phyloP scores from a whole-genome alignment of 805 yeast species.

The Priceomyces haplophilus region DNA sequence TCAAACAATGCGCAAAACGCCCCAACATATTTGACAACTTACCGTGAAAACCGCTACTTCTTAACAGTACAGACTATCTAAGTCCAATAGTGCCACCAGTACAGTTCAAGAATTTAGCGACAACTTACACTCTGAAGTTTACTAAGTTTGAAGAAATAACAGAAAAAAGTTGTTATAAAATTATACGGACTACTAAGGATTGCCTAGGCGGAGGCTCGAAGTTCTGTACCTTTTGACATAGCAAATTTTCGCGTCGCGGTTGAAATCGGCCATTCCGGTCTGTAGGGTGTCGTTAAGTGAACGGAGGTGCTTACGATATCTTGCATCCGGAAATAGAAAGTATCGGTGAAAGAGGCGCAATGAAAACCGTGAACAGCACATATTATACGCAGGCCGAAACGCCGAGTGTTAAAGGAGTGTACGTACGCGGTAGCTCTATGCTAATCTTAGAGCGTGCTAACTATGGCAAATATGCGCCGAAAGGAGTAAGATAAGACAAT shows the following conservation, averaged over 20 bases:
- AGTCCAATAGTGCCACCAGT: slow-evolving; percentile 1
- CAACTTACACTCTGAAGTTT: slow-evolving; percentile 7
- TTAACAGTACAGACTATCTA: slow-evolving; percentile 3
- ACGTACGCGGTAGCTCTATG: no score
- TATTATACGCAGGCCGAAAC: no score
- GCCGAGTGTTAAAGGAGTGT: no score
- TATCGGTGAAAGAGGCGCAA: slow-evolving; percentile 1
- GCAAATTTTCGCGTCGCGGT: slow-evolving; percentile 6
- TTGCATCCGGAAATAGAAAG: slow-evolving; percentile 2
- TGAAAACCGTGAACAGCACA: background rate
- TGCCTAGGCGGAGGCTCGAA: slow-evolving; percentile 2
- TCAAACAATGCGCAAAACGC: background rate
- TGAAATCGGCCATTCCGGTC: slow-evolving; percentile 4
- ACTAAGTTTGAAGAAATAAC: background rate
- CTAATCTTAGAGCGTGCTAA: no score
- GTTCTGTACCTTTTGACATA: slow-evolving; percentile 6
- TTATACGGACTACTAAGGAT: slow-evolving; percentile 1
- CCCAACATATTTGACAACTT: background rate
- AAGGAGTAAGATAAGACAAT: no score
- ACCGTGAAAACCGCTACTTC: slow-evolving; percentile 5
- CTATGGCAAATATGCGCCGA: no score
- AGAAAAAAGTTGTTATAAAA: background rate
- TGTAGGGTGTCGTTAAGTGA: background rate
- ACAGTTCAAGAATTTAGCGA: slow-evolving; percentile 5
- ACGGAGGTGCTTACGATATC: background rate